Conservation (phyloP, 306 rosid species). For the Castanea sativa region DNA sequence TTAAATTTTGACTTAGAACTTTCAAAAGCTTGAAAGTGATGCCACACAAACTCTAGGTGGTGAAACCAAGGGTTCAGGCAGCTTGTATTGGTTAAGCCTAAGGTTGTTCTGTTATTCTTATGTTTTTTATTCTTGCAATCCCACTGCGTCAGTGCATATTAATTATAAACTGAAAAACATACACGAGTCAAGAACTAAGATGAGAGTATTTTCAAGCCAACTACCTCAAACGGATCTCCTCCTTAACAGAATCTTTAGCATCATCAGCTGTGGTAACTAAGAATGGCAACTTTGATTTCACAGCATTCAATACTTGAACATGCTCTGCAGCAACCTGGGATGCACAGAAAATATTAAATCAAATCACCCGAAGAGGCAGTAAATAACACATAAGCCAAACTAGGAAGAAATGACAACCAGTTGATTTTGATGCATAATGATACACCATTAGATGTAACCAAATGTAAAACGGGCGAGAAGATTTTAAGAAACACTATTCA, state of each 20-base stretch:
- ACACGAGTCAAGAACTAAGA: constrained; percentile 2
- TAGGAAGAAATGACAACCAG: not conserved
- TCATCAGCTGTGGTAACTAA: constrained; percentile 76
- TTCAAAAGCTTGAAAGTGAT: too few species aligned
- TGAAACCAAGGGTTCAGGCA: too few species aligned
- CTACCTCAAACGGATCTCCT: constrained; percentile 90
- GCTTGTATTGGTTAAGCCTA: too few species aligned
- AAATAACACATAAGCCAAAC: constrained; percentile 8
- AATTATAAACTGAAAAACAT: not conserved
- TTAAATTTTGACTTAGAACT: too few species aligned
- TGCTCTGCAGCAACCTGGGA: constrained; percentile 74
- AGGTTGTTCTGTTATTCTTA: too few species aligned
- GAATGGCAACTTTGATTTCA: constrained; percentile 77
- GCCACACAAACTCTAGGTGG: too few species aligned
- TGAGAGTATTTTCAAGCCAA: constrained; percentile 7
- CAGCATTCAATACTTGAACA: constrained; percentile 76
- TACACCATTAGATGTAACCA: not conserved
- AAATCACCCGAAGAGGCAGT: not conserved
- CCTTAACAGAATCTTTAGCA: constrained; percentile 79
- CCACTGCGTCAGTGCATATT: too few species aligned
- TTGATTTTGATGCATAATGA: not conserved
- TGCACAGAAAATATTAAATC: constrained; percentile 12
- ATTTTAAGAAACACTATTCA: not conserved
- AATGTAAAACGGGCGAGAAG: constrained; percentile 4
- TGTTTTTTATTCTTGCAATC: too few species aligned